phyloP scores from a whole-genome alignment of 2,329 filamentous ascomycete genomes.

The Trichoderma sp. region DNA sequence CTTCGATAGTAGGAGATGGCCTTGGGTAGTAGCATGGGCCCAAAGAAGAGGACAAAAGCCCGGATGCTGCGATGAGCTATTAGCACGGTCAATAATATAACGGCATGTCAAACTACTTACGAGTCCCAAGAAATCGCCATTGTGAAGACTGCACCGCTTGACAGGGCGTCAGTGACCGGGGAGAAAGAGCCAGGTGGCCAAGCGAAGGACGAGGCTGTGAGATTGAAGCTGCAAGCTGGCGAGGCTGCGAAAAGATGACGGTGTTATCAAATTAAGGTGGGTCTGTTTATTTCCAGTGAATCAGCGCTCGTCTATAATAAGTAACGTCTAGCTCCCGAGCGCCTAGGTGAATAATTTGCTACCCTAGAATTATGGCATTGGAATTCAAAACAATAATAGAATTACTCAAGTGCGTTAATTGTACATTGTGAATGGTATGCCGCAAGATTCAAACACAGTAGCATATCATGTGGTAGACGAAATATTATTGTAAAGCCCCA shows the following conservation, averaged over 20 bases:
- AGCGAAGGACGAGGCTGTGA: not conserved
- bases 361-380: not conserved
- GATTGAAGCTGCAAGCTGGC: conserved; percentile 14
- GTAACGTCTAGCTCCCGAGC: not conserved
- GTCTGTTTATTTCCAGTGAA: not conserved
- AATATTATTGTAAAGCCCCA: fast-evolving
- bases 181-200: conserved; percentile 17
- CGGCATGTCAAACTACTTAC: conserved; percentile 20
- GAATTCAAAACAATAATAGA: not conserved
- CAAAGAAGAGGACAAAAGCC: conserved; percentile 63
- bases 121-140: conserved; percentile 30
- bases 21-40: conserved; percentile 70
- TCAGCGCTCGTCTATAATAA: not conserved
- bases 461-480: not conserved
- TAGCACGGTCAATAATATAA: not conserved
- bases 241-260: not conserved
- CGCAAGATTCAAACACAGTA: not conserved
- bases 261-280: not conserved
- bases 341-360: not conserved
- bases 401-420: not conserved
- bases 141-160: conserved; percentile 6
- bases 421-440: not conserved
- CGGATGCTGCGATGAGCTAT: conserved; percentile 46
- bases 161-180: not conserved
- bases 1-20: conserved; percentile 65